Evolutionary conservation across 805 yeast species (phyloP).

Genomic region (Candida germanica): DNA sequence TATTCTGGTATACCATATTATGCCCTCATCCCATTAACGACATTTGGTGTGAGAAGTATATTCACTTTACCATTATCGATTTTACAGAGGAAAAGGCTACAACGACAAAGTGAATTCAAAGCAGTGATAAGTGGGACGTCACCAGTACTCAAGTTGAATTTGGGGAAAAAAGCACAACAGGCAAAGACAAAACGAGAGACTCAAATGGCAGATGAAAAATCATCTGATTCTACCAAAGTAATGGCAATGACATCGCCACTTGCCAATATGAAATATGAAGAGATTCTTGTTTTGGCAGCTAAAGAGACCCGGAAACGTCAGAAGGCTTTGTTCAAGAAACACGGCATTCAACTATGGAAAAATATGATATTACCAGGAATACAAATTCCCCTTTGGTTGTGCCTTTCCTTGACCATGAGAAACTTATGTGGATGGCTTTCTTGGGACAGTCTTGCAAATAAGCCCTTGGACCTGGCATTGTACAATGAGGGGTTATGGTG

Average conservation of each 20-base stretch:
- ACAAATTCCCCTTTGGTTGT: constrained; percentile 86
- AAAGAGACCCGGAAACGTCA: constrained; percentile 80
- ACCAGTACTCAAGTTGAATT: constrained; percentile 64
- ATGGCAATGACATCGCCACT: constrained; percentile 25
- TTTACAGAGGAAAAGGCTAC: constrained; percentile 63
- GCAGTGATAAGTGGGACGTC: constrained; percentile 73
- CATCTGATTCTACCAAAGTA: constrained; percentile 6
- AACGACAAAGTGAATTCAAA: constrained; percentile 65
- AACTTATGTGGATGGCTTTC: constrained; percentile 67
- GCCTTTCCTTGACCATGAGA: constrained; percentile 72
- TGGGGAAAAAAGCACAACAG: constrained; percentile 46
- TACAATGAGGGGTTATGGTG: constrained; percentile 57
- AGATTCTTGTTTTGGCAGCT: constrained; percentile 66
- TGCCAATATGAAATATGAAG: constrained; percentile 64
- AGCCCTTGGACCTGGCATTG: constrained; percentile 49
- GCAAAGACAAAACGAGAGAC: constrained; percentile 24
- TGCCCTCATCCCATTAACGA: constrained; percentile 69
- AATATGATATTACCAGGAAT: constrained; percentile 69
- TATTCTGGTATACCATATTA: constrained; percentile 78
- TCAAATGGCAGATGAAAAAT: constrained; percentile 16
- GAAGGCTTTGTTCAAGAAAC: constrained; percentile 59
- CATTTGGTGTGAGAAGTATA: constrained; percentile 59
- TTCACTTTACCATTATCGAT: constrained; percentile 80
- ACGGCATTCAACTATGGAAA: constrained; percentile 78
- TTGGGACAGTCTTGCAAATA: constrained; percentile 39